phyloP scores from a whole-genome alignment of 139 green algal genomes.

The Chlorella sp. region DNA sequence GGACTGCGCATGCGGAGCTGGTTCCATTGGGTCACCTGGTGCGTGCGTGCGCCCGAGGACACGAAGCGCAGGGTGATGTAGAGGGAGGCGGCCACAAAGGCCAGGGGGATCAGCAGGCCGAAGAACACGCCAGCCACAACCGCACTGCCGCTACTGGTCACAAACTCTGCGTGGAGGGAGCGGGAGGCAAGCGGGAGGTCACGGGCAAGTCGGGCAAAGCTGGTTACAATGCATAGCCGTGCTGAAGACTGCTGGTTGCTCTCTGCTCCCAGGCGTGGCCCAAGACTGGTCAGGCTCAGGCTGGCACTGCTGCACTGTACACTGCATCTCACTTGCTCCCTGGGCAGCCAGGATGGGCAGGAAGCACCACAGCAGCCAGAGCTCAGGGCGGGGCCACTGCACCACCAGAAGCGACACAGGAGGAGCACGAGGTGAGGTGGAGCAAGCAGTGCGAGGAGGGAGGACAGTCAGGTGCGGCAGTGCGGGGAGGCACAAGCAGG shows the following conservation, averaged over 20 bases:
- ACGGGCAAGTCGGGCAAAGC: too few species aligned
- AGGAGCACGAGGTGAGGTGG: not conserved
- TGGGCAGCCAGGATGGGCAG: slow-evolving; percentile 27
- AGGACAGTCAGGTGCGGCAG: too few species aligned
- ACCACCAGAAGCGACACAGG: too few species aligned
- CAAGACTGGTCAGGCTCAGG: not conserved
- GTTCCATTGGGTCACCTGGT: not conserved
- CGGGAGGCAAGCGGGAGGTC: not conserved
- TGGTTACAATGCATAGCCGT: not conserved
- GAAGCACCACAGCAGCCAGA: slow-evolving; percentile 22
- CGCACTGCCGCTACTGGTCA: not conserved
- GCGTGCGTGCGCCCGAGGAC: not conserved
- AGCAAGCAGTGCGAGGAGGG: too few species aligned
- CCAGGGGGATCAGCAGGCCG: slow-evolving; percentile 9
- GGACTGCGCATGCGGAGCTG: not conserved
- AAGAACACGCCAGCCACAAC: not conserved
- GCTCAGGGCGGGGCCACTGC: slow-evolving; percentile 26
- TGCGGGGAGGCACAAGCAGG: too few species aligned
- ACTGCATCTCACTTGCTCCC: slow-evolving; percentile 2
- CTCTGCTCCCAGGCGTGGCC: not conserved
- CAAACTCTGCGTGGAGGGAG: not conserved
- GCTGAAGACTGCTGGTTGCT: too few species aligned
- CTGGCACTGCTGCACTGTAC: not conserved
- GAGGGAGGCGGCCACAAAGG: not conserved
- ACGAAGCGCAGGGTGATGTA: slow-evolving; percentile 6